Evolutionary conservation across 1,139 yeast species (phyloP).

Genomic region (Pichia sp.): DNA sequence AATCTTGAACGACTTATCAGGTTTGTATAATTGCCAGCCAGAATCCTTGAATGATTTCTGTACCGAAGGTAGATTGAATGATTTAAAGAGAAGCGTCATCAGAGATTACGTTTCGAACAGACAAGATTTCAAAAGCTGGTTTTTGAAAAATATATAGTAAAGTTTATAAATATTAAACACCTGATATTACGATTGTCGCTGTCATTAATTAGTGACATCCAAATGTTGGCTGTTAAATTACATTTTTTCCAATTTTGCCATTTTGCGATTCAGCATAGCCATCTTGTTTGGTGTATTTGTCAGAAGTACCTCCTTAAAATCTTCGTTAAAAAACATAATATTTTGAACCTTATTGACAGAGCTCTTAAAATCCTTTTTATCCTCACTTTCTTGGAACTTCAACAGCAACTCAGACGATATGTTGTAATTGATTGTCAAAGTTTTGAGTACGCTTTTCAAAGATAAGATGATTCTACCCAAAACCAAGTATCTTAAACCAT

Average conservation of each 20-base stretch:
- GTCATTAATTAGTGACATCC: too few relatives aligned
- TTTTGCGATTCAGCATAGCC: conserved; percentile 6
- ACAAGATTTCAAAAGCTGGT: conserved; percentile 18
- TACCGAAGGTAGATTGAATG: conserved; percentile 72
- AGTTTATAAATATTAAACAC: background rate
- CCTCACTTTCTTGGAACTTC: conserved; percentile 12
- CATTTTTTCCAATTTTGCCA: conserved; percentile 3
- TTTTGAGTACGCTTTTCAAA: conserved; percentile 20
- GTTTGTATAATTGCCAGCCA: conserved; percentile 74
- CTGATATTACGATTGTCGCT: too few relatives aligned
- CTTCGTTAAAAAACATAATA: conserved; percentile 4
- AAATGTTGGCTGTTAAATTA: background rate
- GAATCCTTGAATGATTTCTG: conserved; percentile 69
- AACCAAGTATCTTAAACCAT: conserved; percentile 14
- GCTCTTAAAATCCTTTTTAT: conserved; percentile 6
- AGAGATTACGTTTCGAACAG: conserved; percentile 8
- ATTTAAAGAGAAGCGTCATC: conserved; percentile 50
- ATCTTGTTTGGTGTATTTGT: conserved; percentile 2
- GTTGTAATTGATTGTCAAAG: conserved; percentile 22
- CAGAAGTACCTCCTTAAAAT: conserved; percentile 6
- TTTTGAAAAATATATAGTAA: conserved; percentile 15
- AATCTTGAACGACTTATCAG: conserved; percentile 73
- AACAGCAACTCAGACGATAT: conserved; percentile 22
- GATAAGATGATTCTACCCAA: conserved; percentile 22
- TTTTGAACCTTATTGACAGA: background rate